These are phyloP conservation scores for Glomus cerebriforme DNA, from an alignment of 192 early-diverging fungal species.

Conservation along the genomic window DNA sequence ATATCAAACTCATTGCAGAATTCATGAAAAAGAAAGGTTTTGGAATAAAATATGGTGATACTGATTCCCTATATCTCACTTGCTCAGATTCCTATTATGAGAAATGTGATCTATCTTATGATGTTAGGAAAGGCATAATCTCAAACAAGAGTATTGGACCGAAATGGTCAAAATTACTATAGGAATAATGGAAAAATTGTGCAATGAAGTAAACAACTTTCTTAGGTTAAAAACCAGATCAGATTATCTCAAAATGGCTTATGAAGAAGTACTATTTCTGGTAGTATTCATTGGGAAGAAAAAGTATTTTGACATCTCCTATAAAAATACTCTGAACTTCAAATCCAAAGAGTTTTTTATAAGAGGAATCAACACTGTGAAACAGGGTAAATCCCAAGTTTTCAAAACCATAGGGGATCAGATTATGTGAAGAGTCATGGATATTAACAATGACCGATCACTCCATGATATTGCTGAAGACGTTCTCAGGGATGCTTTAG, in stretches of 20 bases:
- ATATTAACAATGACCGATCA: slow-evolving; percentile 2
- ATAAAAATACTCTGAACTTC: background rate
- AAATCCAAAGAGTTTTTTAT: background rate
- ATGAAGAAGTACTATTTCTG: slow-evolving; percentile 12
- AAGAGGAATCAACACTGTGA: slow-evolving; percentile 1
- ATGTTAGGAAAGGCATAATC: background rate
- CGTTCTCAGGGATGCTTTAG: background rate
- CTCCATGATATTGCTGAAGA: slow-evolving; percentile 4
- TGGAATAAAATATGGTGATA: slow-evolving; percentile 3
- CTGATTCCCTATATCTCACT: slow-evolving; percentile 6
- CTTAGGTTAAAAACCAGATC: background rate
- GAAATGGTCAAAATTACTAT: background rate
- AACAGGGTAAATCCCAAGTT: background rate
- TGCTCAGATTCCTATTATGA: background rate
- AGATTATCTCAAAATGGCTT: too few relatives aligned
- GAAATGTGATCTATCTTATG: background rate
- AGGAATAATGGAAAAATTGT: slow-evolving; percentile 5
- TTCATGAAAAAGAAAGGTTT: slow-evolving; percentile 6
- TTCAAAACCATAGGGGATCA: background rate
- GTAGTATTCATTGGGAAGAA: slow-evolving; percentile 10
- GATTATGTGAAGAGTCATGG: slow-evolving; percentile 6
- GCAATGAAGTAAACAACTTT: background rate
- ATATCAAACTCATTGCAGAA: slow-evolving; percentile 13
- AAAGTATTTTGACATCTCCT: background rate
- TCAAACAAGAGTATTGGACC: background rate